A percentile compares a stretch with the other conserved stretches of the same genome.
Evolutionary conservation across 1,284 basidiomycete genomes (phyloP).

Genomic region (Rhodotorula sp.): DNA sequence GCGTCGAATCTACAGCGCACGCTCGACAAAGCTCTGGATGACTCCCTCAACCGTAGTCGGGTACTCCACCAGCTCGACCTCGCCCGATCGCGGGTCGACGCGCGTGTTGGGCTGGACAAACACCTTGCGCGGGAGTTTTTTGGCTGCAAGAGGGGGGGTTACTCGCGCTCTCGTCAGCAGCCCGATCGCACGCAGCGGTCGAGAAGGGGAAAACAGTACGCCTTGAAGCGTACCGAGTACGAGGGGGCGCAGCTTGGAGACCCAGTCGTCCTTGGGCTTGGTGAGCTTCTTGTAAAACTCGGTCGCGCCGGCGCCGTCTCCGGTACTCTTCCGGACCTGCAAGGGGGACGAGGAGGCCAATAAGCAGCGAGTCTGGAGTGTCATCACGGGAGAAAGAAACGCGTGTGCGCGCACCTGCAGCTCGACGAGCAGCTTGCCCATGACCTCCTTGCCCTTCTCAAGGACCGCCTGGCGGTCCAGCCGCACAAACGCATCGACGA

Average conservation of each 20-base stretch:
- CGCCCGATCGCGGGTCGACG: conserved; percentile 52
- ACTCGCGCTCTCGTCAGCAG: too few species aligned
- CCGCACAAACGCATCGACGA: conserved; percentile 68
- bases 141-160: conserved; percentile 46
- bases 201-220: neutral
- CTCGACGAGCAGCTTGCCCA: conserved; percentile 69
- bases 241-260: conserved; percentile 68
- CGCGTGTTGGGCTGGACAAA: conserved; percentile 76
- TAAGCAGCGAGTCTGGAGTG: neutral
- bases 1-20: conserved; percentile 53
- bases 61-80: conserved; percentile 71
- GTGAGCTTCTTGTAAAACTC: conserved; percentile 73
- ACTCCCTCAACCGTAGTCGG: conserved; percentile 66
- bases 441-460: conserved; percentile 62
- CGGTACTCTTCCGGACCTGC: conserved; percentile 62
- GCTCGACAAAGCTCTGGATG: conserved; percentile 76
- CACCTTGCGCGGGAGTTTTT: conserved; percentile 78
- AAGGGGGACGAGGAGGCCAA: neutral
- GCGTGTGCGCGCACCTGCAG: conserved; percentile 64
- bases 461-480: conserved; percentile 69
- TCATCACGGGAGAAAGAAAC: neutral
- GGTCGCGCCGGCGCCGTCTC: conserved; percentile 69
- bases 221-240: conserved; percentile 57
- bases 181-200: neutral
- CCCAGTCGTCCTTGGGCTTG: conserved; percentile 67